Base-by-base conservation (phyloP, 2,329 filamentous ascomycete species). In the Diaporthe ampelina region DNA sequence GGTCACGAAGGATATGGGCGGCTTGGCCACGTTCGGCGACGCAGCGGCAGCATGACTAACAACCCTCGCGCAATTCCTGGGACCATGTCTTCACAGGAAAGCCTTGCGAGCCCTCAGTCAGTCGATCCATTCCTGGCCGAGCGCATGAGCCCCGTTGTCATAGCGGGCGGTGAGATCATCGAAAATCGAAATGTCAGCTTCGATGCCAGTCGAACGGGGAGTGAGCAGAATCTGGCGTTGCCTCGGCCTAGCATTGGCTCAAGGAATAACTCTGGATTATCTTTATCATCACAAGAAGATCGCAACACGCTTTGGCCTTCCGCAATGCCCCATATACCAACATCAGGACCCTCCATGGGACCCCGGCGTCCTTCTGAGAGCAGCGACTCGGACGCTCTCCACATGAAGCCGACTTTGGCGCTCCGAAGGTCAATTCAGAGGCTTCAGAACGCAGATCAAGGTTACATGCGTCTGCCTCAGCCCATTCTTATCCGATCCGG, bases 1-100 rank as follows among this genome's bases (percentile, higher is more conserved):
- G 96, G 96, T 0, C 95, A 98, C 79, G 96, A 98, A 84, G 93
- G 93, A 1, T 95, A 96, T 79, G 93, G 93, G 0, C 89, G 89
- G 73, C 86, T 94, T 73, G 91, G 91, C 3, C 85, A 88, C 7
- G 79, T 86, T 40, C 89, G 91, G 74, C 89, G 92, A 40, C 89
- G 93, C 71, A 94, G 91, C 79, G 90, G 88, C 74, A 92, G 90
- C 78, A 84, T 86, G 26, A 84, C 87, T 10, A 89, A 86, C 75
- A 78, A 85, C 32, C 81, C 82, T 3, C 85, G 85, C n/a, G 87
- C 84, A 35, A 85, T 86, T 26, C 80, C 82, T 17, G 85, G 84
- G 7, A 82, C 82, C 26, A 82, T 85, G 69, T 83, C 86, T 6
- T 90, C 89, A 0, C 88, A 88, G 73, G 88, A 91, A 59, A 90